These are phyloP conservation scores for Tremella yokohamensis DNA, from an alignment of 768 basidiomycete genomes.

Conservation along the genomic window DNA sequence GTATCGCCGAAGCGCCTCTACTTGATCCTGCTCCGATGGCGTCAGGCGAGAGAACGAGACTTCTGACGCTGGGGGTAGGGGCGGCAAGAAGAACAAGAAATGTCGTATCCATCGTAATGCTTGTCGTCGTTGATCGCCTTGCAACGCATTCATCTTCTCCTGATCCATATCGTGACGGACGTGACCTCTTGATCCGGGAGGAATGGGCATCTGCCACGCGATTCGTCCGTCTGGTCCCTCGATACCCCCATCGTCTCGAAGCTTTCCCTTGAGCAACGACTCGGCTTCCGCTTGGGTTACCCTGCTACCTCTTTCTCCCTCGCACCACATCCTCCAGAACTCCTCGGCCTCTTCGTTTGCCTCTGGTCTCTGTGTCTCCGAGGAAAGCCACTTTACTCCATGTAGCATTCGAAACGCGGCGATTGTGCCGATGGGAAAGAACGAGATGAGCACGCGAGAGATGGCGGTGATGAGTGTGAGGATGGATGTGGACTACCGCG, in stretches of 20 bases:
- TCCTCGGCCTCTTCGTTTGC: constrained; percentile 29
- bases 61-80: constrained; percentile 32
- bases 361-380: constrained; percentile 17
- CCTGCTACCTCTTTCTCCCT: constrained; percentile 26
- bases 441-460: constrained; percentile 43
- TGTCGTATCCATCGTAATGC: constrained; percentile 6
- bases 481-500: constrained; percentile 32
- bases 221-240: constrained; percentile 15
- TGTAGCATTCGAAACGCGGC: constrained; percentile 29
- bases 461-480: constrained; percentile 38
- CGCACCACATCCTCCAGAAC: constrained; percentile 46
- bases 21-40: constrained; percentile 17
- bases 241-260: constrained; percentile 19
- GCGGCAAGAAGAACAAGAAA: constrained; percentile 32
- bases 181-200: background rate
- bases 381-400: constrained; percentile 23
- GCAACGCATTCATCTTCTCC: background rate
- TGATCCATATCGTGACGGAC: background rate
- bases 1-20: constrained; percentile 32
- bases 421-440: constrained; percentile 43
- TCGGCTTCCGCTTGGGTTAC: constrained; percentile 20
- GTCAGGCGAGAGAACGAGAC: constrained; percentile 24
- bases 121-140: constrained; percentile 2
- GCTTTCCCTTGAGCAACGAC: constrained; percentile 13
- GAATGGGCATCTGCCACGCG: constrained; percentile 20